Evolutionary conservation across 129 eudicot genomes (phyloP), one percentile per base, ranked within the genome.

Genomic region (Rutidosis leptorrhynchoides): DNA sequence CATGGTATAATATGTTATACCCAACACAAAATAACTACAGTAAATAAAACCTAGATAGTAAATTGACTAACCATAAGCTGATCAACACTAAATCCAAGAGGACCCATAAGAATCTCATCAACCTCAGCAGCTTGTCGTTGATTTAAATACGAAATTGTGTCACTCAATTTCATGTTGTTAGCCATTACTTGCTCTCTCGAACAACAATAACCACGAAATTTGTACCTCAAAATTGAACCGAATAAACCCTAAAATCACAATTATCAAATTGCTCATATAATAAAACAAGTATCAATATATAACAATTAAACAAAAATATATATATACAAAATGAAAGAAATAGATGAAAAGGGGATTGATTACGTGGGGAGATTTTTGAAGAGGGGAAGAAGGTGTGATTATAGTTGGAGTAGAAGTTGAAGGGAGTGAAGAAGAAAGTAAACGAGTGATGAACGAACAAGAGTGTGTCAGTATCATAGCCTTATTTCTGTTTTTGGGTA

Each of bases 31-130:
- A 53, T 2, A 12, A 26, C 12, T 5, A 3, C 6, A 14, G 1
- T 2, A 60, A 60, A 60, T 8, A 2, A n/a, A 54, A 4, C 61
- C 30, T 27, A 23, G 10, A 62, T 3, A 30, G 22, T 22, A 57
- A 29, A 62, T 20, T 35, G 21, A 52, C 80, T 61, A 61, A 86
- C 99, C 99, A 94, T 94, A 42, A 94, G 79, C 80, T 94, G 99
- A 78, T 94, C 99, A 23, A 94, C 97, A 79, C 97, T 94, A 63
- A 89, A 94, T 16, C 99, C 99, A 65, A 94, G 82, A 42, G 99
- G 90, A 0, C 99, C 97, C 99, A 89, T 89, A 28, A 94, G 87
- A 64, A 83, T 79, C 69, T 89, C 95, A 78, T 94, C 99, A 62
- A 94, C 79, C 72, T 89, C 95, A 33, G 87, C 95, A 24, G 99